A percentile compares a stretch with the other conserved stretches of the same genome.
These are phyloP conservation scores for Yamadazyma trypodendri DNA, from an alignment of 1,139 yeast species.

Conservation along the genomic window DNA sequence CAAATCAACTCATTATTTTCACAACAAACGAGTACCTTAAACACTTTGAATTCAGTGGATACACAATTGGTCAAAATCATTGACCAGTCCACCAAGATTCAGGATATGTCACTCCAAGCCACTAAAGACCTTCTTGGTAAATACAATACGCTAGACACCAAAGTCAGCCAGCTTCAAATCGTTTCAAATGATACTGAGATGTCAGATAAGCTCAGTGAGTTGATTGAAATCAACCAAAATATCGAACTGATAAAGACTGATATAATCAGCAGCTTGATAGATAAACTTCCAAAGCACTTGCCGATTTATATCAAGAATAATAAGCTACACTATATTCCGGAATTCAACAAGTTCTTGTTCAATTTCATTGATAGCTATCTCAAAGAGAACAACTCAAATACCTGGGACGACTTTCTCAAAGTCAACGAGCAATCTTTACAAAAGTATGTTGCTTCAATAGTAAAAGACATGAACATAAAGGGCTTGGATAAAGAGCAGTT, in stretches of 20 bases:
- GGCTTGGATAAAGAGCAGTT: constrained; percentile 22
- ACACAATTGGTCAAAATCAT: background rate
- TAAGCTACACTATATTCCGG: constrained; percentile 40
- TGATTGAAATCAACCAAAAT: constrained; percentile 17
- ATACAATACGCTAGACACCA: constrained; percentile 10
- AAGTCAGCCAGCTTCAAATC: constrained; percentile 10
- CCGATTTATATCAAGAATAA: constrained; percentile 35
- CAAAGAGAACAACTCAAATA: constrained; percentile 12
- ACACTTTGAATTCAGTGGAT: constrained; percentile 3
- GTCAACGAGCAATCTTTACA: constrained; percentile 21
- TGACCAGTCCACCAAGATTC: constrained; percentile 2
- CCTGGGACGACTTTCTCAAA: constrained; percentile 25
- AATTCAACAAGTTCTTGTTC: constrained; percentile 38
- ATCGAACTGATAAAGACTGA: constrained; percentile 22
- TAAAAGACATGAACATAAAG: constrained; percentile 10
- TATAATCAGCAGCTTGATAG: constrained; percentile 22
- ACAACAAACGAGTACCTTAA: constrained; percentile 12
- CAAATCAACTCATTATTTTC: constrained; percentile 14
- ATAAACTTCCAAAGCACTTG: constrained; percentile 27
- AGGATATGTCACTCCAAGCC: constrained; percentile 1
- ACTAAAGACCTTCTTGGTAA: constrained; percentile 9
- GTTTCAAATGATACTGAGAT: constrained; percentile 15
- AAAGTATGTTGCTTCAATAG: constrained; percentile 15
- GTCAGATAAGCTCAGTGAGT: constrained; percentile 18
- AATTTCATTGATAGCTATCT: constrained; percentile 33